Evolutionary conservation across 1,284 basidiomycete genomes (phyloP).

Genomic region (Puccinia polysora): DNA sequence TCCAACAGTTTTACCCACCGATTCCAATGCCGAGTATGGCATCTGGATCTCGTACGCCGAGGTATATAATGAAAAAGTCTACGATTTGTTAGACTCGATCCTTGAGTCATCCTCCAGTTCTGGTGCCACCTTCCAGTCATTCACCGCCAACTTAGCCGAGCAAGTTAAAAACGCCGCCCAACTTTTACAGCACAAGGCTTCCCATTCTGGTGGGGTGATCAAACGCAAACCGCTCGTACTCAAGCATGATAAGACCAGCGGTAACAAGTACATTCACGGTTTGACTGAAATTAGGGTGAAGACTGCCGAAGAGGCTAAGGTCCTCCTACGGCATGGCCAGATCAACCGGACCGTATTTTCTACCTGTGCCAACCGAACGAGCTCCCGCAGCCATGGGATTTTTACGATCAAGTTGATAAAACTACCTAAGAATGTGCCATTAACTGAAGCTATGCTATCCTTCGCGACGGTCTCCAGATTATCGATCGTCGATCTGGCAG

Average conservation of each 20-base stretch:
- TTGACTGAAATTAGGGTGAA: slow-evolving; percentile 75
- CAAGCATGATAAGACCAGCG: slow-evolving; percentile 61
- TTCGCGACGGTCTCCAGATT: slow-evolving; percentile 68
- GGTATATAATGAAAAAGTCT: slow-evolving; percentile 96
- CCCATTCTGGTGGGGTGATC: slow-evolving; percentile 52
- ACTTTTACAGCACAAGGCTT: slow-evolving; percentile 38
- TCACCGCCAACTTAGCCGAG: slow-evolving; percentile 40
- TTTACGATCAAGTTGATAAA: slow-evolving; percentile 89
- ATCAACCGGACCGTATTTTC: slow-evolving; percentile 90
- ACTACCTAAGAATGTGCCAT: slow-evolving; percentile 69
- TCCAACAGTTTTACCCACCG: slow-evolving; percentile 62
- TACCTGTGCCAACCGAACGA: slow-evolving; percentile 86
- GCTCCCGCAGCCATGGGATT: slow-evolving; percentile 84
- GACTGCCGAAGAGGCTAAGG: slow-evolving; percentile 55
- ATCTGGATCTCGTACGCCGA: slow-evolving; percentile 95
- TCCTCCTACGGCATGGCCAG: slow-evolving; percentile 66
- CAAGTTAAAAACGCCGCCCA: slow-evolving; percentile 39
- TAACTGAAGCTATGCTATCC: slow-evolving; percentile 45
- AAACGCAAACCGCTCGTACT: slow-evolving; percentile 77
- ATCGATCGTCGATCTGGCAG: slow-evolving; percentile 91
- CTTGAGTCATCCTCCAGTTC: slow-evolving; percentile 28
- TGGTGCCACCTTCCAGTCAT: slow-evolving; percentile 26
- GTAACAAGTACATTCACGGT: slow-evolving; percentile 82
- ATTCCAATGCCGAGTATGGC: slow-evolving; percentile 85
- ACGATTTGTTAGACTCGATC: slow-evolving; percentile 63